A percentile compares a stretch with the other conserved stretches of the same genome.
These are phyloP conservation scores for Halophytophthora batemanensis DNA, from an alignment of 352 stramenopile genomes.

Conservation along the genomic window DNA sequence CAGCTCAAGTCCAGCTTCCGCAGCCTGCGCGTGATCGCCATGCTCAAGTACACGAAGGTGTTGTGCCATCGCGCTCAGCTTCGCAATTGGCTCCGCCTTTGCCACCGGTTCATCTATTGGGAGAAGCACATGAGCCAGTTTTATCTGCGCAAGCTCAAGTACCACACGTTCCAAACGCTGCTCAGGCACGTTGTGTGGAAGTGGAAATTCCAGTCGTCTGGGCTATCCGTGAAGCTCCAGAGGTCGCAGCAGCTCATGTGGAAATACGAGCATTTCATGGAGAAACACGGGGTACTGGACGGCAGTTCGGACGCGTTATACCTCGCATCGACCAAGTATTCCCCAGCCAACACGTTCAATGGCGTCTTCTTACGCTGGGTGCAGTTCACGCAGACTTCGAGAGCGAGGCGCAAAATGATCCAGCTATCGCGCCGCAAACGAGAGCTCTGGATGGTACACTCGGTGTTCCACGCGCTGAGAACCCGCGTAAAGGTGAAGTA, in stretches of 20 bases:
- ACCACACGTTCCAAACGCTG: conserved; percentile 37
- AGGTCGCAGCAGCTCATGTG: conserved; percentile 29
- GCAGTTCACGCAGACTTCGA: conserved; percentile 45
- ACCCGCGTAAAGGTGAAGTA: conserved; percentile 44
- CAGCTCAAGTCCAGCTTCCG: conserved; percentile 59
- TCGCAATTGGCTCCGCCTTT: conserved; percentile 62
- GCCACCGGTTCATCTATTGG: conserved; percentile 52
- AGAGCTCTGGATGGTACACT: conserved; percentile 32
- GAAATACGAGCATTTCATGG: conserved; percentile 42
- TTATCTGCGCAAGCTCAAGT: conserved; percentile 37
- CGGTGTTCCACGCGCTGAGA: conserved; percentile 40
- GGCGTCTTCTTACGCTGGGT: conserved; percentile 57
- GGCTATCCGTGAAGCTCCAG: conserved; percentile 32
- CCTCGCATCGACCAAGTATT: conserved; percentile 38
- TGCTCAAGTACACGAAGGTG: conserved; percentile 41
- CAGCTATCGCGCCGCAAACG: conserved; percentile 26
- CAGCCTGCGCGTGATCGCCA: conserved; percentile 41
- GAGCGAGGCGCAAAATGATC: conserved; percentile 20
- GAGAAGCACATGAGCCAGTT: conserved; percentile 38
- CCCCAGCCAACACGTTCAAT: conserved; percentile 41
- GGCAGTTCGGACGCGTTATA: conserved; percentile 25
- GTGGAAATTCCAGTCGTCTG: conserved; percentile 46
- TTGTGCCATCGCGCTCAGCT: conserved; percentile 47
- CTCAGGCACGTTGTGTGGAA: conserved; percentile 47
- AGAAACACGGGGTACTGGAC: conserved; percentile 27